Evolutionary conservation across 2,329 filamentous ascomycete genomes (phyloP), one percentile per base, ranked within the genome.

Genomic region (Phialophora chinensis): DNA sequence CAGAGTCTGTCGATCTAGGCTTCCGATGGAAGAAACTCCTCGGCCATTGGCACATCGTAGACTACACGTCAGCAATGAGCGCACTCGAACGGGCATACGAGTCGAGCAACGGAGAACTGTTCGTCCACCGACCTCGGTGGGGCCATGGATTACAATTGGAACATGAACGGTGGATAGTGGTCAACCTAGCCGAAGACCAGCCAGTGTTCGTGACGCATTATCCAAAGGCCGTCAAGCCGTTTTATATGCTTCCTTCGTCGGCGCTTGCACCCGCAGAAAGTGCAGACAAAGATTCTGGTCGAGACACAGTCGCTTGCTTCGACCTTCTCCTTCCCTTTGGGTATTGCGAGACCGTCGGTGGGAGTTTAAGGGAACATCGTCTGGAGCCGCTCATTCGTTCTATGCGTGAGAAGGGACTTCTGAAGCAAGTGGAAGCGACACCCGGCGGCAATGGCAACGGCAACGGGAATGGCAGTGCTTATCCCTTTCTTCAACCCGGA

Each of bases 171-270:
- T 97, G 89, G 76, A 85, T 99, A 62, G 93, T 95, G 56, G 83
- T 87, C 61, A 81, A 81, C 29, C 75, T 94, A 53, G 88, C 88
- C 71, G 81, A 85, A 56, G 84, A 84, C 20, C 79, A 80, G 1
- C 95, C 95, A 7, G 84, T 98, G 53, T 98, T 98, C 76, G 88
- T 99, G 70, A 98, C 93, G 14, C 85, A 97, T 77, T 99, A 97
- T 76, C 95, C 95, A n/a, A 87, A 87, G 71, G 82, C 84, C 56
- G 88, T 95, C 77, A 99, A 99, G 80, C 92, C 94, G 11, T 99
- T 98, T 79, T 99, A 93, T 78, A 93, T 93, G 91, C 78, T 86
- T 1, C 86, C 87, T 17, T 86, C 86, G 5, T 59, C 64, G 7
- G 17, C 42, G 25, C 47, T 27, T 17, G 49, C 58, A 23, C 53